A percentile compares a stretch with the other conserved stretches of the same genome.
phyloP scores from a whole-genome alignment of 257 asterid species.

The Fraxinus cuspidata region DNA sequence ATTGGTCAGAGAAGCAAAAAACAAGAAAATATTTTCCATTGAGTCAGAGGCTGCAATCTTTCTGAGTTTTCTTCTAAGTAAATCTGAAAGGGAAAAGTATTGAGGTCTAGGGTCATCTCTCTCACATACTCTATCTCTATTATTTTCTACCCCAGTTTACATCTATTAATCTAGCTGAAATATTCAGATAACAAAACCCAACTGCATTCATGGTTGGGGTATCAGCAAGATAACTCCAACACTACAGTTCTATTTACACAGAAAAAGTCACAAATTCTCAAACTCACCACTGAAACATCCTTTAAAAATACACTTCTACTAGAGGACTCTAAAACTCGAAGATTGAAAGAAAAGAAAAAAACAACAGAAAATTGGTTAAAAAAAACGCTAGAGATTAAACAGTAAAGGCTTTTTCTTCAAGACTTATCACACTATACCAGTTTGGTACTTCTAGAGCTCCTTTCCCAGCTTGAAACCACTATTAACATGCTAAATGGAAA shows the following conservation, averaged over 20 bases:
- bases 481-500: no score
- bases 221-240: constrained; percentile 21
- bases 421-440: no score
- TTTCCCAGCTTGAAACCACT: no score
- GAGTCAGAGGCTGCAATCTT: constrained; percentile 33
- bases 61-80: constrained; percentile 35
- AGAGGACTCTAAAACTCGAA: constrained; percentile 8
- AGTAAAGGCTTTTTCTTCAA: constrained; percentile 11
- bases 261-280: constrained; percentile 25
- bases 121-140: constrained; percentile 24
- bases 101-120: constrained; percentile 32
- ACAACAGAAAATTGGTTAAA: neutral
- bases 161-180: constrained; percentile 62
- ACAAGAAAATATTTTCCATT: constrained; percentile 40
- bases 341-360: neutral
- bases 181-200: constrained; percentile 51
- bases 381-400: constrained; percentile 7
- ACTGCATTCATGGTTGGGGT: constrained; percentile 43
- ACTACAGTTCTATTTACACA: constrained; percentile 40
- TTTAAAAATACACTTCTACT: constrained; percentile 27
- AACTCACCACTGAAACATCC: constrained; percentile 22
- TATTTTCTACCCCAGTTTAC: constrained; percentile 27
- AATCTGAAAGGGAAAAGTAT: constrained; percentile 44
- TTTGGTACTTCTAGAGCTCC: no score
- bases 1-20: constrained; percentile 50